These are phyloP conservation scores for Suillus ampliporus DNA, from an alignment of 768 basidiomycete species.

Conservation along the genomic window DNA sequence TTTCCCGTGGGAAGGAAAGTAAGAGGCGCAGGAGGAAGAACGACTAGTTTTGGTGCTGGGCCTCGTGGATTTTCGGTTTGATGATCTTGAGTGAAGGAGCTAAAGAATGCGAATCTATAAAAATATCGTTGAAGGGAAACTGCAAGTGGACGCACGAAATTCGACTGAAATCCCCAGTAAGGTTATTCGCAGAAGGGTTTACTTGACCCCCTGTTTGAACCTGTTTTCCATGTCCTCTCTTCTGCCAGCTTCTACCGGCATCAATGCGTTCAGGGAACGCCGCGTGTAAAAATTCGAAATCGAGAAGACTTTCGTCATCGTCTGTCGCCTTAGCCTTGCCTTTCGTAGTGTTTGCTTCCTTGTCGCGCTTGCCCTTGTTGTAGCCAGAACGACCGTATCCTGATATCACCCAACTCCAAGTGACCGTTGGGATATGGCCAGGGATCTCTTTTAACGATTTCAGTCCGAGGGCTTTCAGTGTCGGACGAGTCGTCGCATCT, in stretches of 20 bases:
- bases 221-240: conserved; percentile 10
- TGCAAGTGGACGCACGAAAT: conserved; percentile 49
- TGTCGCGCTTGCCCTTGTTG: conserved; percentile 14
- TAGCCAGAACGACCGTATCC: conserved; percentile 38
- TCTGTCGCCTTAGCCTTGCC: conserved; percentile 17
- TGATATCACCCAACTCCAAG: conserved; percentile 64
- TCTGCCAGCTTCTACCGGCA: conserved; percentile 41
- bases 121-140: conserved; percentile 1
- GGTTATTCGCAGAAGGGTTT: conserved; percentile 12
- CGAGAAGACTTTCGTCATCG: conserved; percentile 26
- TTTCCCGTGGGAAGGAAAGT: conserved; percentile 16
- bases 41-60: conserved; percentile 11
- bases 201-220: background rate
- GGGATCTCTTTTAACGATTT: conserved; percentile 63
- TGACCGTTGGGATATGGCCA: conserved; percentile 64
- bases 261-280: conserved; percentile 55
- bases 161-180: conserved; percentile 44
- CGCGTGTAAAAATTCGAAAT: conserved; percentile 50
- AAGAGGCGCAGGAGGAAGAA: conserved; percentile 33
- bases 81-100: background rate
- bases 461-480: conserved; percentile 51
- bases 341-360: conserved; percentile 17
- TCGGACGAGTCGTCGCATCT: conserved; percentile 38
- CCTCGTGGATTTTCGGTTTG: background rate
- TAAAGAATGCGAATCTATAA: background rate